phyloP scores from a whole-genome alignment of 441 rosid species.

The Bruguiera hainesii region DNA sequence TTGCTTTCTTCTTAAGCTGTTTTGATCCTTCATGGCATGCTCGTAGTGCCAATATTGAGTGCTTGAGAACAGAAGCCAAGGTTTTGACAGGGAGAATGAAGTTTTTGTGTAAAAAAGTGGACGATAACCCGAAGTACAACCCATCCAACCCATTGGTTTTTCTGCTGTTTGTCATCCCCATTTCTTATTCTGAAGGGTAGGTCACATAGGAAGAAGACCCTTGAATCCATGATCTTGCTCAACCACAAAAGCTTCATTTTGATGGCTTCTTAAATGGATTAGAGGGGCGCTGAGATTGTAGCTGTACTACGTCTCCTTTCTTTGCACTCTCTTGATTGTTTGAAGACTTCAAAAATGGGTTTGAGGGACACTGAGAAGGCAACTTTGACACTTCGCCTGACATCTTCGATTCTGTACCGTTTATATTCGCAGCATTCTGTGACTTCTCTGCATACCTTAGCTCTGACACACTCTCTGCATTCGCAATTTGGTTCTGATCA shows the following conservation, averaged over 20 bases:
- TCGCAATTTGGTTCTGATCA: slow-evolving; percentile 23
- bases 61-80: no score
- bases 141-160: background rate
- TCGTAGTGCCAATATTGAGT: no score
- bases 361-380: slow-evolving; percentile 33
- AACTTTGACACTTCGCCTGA: slow-evolving; percentile 13
- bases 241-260: slow-evolving; percentile 6
- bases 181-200: background rate
- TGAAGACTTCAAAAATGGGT: slow-evolving; percentile 49
- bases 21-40: no score
- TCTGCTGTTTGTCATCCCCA: background rate
- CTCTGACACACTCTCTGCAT: slow-evolving; percentile 17
- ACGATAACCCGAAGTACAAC: background rate
- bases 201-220: no score
- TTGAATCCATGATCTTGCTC: background rate
- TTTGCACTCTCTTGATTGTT: slow-evolving; percentile 20
- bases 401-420: background rate
- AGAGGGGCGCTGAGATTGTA: slow-evolving; percentile 17
- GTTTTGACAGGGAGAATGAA: background rate
- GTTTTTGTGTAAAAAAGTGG: background rate
- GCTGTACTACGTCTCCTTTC: slow-evolving; percentile 6
- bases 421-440: slow-evolving; percentile 15
- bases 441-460: slow-evolving; percentile 14
- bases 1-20: background rate
- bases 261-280: slow-evolving; percentile 30